Base-by-base conservation (phyloP, 108 stramenopile genomes). In the Nitzschia sp. region DNA sequence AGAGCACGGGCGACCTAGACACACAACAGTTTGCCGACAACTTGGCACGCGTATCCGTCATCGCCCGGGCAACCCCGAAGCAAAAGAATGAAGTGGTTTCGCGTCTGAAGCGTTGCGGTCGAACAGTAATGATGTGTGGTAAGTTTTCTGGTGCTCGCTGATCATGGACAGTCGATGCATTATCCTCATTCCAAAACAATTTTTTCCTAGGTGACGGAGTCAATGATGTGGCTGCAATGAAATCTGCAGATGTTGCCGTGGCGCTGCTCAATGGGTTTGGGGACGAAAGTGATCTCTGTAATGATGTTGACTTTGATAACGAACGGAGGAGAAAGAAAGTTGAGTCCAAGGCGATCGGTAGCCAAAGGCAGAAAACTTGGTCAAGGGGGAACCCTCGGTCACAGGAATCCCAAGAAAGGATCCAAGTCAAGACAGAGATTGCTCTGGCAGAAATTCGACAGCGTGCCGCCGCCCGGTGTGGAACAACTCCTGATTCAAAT, bases 171-270 rank as follows among this genome's bases (percentile, higher is more conserved):
- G n/a, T n/a, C n/a, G n/a, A n/a, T n/a, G n/a, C n/a, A n/a, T n/a
- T n/a, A n/a, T n/a, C n/a, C n/a, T n/a, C n/a, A n/a, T n/a, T n/a
- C n/a, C n/a, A n/a, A n/a, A n/a, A n/a, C n/a, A n/a, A n/a, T n/a
- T n/a, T n/a, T n/a, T n/a, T n/a, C n/a, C 2, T 33, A 74, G 92
- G 93, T n/a, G 93, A 95, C 48, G 94, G 94, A 5, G 91, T 88
- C 35, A 95, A 95, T 71, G 95, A 95, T 69, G 92, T 95, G 18
- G 85, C 88, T n/a, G 95, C 94, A 1, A 92, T 97, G 76, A 86
- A 88, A 71, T 77, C 81, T 42, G 92, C 92, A n/a, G 78, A 87
- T 79, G 87, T 86, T 25, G 85, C 90, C n/a, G 84, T 75, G 13
- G 84, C 89, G 4, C 72, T 96, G 62, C 76, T 96, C 18, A 83